Conservation (phyloP, 1,284 basidiomycete species). For the Papiliotrema laurentii region DNA sequence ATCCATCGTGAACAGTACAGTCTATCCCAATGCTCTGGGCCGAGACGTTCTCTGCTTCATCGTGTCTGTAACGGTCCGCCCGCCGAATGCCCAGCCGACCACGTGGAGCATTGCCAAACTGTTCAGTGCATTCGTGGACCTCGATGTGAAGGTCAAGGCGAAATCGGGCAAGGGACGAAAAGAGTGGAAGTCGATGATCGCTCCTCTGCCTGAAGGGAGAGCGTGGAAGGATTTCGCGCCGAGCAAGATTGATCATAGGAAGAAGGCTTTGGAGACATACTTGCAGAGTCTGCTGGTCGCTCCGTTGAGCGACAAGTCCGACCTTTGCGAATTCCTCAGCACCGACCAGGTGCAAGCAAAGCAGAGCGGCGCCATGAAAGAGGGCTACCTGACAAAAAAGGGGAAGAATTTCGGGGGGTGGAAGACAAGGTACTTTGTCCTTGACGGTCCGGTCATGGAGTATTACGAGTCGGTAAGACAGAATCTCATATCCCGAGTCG, state of each 20-base stretch:
- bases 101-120: constrained; percentile 90
- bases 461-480: constrained; percentile 92
- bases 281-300: constrained; percentile 78
- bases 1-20: constrained; percentile 40
- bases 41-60: constrained; percentile 48
- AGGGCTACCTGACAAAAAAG: constrained; percentile 93
- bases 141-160: constrained; percentile 62
- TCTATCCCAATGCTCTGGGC: constrained; percentile 41
- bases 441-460: constrained; percentile 79
- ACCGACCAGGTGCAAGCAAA: constrained; percentile 78
- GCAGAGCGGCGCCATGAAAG: constrained; percentile 86
- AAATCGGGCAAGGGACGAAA: constrained; percentile 59
- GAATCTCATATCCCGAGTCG: too few species aligned
- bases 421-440: constrained; percentile 91
- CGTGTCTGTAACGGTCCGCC: constrained; percentile 36
- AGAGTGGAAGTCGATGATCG: constrained; percentile 69
- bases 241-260: constrained; percentile 89
- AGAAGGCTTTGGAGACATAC: constrained; percentile 81
- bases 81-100: constrained; percentile 48
- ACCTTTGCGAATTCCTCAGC: constrained; percentile 87
- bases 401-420: constrained; percentile 94
- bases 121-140: constrained; percentile 79
- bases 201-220: constrained; percentile 78
- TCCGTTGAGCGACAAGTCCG: constrained; percentile 80
- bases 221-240: constrained; percentile 97